Percentiles rank a stretch among this genome's conserved stretches.
Conservation (phyloP, 2,329 filamentous ascomycete species). For the Colletotrichum sp. region DNA sequence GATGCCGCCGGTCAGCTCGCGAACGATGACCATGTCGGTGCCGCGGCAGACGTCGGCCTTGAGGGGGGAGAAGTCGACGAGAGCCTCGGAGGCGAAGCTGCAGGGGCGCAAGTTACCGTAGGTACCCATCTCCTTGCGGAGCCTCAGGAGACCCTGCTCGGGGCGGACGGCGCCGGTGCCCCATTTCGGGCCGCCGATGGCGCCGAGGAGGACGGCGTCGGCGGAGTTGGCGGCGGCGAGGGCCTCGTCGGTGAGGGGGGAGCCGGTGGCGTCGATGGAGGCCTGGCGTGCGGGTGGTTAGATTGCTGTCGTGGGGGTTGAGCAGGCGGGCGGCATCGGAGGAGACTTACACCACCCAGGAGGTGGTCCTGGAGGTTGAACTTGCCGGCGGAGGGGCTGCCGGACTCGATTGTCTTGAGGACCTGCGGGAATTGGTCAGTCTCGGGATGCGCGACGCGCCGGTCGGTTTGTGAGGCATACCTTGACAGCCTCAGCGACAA, state of each 20-base stretch:
- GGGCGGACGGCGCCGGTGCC: conserved; percentile 86
- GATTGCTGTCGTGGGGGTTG: neutral
- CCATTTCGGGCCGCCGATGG: conserved; percentile 97
- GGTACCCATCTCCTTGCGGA: conserved; percentile 91
- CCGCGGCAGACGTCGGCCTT: conserved; percentile 85
- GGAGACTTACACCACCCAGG: conserved; percentile 80
- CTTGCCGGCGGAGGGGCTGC: conserved; percentile 69
- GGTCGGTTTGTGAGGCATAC: conserved; percentile 46
- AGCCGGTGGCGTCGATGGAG: conserved; percentile 84
- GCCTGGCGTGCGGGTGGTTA: conserved; percentile 54
- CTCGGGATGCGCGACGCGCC: neutral
- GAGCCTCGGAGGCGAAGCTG: conserved; percentile 88
- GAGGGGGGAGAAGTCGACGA: conserved; percentile 84
- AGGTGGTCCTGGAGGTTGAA: conserved; percentile 93
- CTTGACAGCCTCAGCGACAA: conserved; percentile 85
- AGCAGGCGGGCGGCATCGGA: neutral
- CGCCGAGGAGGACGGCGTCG: conserved; percentile 89
- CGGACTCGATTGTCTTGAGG: conserved; percentile 77
- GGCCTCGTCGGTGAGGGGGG: conserved; percentile 80
- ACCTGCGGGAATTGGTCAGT: conserved; percentile 54
- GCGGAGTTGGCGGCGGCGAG: conserved; percentile 82
- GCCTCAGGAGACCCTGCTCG: conserved; percentile 87
- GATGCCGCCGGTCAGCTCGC: conserved; percentile 90
- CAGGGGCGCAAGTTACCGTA: conserved; percentile 96
- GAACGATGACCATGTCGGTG: conserved; percentile 90